These are phyloP conservation scores for Nigrospora sphaerica DNA, from an alignment of 2,329 filamentous ascomycete species.

Conservation along the genomic window DNA sequence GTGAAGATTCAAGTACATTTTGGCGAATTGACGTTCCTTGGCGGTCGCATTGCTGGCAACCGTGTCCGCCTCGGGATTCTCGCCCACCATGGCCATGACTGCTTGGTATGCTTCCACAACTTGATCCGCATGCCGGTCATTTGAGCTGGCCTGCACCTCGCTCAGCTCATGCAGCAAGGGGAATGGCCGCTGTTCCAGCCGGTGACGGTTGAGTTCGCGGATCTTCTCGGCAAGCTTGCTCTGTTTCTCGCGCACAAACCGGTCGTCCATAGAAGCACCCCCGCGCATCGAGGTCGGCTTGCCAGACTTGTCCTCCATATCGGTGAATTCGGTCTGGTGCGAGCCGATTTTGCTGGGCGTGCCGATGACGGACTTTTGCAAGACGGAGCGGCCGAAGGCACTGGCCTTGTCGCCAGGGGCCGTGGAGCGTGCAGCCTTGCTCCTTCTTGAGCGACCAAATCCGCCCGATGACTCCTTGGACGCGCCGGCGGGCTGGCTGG, in stretches of 20 bases:
- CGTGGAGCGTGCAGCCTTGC: constrained; percentile 24
- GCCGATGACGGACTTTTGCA: constrained; percentile 84
- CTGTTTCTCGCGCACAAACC: constrained; percentile 78
- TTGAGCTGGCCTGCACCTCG: constrained; percentile 62
- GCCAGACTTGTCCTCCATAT: constrained; percentile 54
- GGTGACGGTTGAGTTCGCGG: constrained; percentile 67
- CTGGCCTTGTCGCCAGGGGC: constrained; percentile 38
- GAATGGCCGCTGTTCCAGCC: constrained; percentile 59
- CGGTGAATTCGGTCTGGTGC: constrained; percentile 60
- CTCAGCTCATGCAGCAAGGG: constrained; percentile 72
- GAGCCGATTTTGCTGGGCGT: constrained; percentile 62
- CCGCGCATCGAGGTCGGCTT: constrained; percentile 37
- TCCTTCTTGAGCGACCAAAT: constrained; percentile 54
- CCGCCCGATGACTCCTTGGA: constrained; percentile 44
- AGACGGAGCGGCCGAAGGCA: constrained; percentile 56
- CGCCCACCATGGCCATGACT: constrained; percentile 70
- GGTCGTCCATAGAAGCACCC: constrained; percentile 57
- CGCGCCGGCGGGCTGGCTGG: constrained; percentile 24
- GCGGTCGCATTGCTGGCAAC: constrained; percentile 56
- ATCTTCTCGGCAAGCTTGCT: constrained; percentile 73
- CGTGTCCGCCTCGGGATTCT: constrained; percentile 55
- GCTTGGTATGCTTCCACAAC: constrained; percentile 78
- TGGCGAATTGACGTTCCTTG: constrained; percentile 68
- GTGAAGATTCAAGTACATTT: constrained; percentile 70
- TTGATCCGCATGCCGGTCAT: constrained; percentile 65